These are phyloP conservation scores for Eucalyptus victrix DNA, from an alignment of 345 rosid genomes.

Conservation along the genomic window DNA sequence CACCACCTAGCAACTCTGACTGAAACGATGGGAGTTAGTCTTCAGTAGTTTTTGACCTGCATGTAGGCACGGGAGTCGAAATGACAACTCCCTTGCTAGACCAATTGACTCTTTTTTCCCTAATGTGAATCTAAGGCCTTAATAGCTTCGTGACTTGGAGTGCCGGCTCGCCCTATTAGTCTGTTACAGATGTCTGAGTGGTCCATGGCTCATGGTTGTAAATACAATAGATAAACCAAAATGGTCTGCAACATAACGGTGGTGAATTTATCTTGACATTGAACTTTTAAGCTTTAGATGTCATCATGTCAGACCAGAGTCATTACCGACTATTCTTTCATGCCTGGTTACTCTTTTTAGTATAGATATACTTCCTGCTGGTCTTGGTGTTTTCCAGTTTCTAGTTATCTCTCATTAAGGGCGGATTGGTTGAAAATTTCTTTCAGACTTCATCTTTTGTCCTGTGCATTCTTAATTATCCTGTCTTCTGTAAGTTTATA, in stretches of 20 bases:
- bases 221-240: not conserved
- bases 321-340: not conserved
- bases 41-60: not conserved
- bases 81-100: not conserved
- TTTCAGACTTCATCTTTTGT: not conserved
- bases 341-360: not conserved
- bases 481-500: too few species aligned
- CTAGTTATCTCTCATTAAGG: not conserved
- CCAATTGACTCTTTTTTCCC: not conserved
- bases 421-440: not conserved
- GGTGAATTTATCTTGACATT: not conserved
- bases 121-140: not conserved
- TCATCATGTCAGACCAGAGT: not conserved
- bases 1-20: not conserved
- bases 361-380: not conserved
- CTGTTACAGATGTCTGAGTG: not conserved
- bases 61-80: not conserved
- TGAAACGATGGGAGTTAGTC: not conserved
- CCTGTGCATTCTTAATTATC: not conserved
- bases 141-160: not conserved
- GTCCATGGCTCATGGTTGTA: not conserved
- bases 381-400: not conserved
- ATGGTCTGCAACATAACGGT: not conserved
- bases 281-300: not conserved
- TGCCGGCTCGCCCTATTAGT: not conserved